phyloP scores from a whole-genome alignment of 1,284 basidiomycete species.

The Puccinia novopanici region DNA sequence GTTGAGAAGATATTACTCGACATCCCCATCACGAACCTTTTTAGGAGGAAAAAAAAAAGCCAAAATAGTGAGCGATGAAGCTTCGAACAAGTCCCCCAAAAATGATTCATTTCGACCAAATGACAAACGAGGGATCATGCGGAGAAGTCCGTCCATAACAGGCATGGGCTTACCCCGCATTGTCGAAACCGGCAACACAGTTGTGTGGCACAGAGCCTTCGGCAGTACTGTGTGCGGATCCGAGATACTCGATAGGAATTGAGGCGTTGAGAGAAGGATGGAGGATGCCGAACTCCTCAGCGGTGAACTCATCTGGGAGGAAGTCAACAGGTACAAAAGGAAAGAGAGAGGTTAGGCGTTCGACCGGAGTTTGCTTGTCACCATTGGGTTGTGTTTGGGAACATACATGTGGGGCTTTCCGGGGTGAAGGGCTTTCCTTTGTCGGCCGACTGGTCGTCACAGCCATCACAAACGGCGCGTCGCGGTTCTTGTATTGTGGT shows the following conservation, averaged over 20 bases:
- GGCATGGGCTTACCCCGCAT: constrained; percentile 41
- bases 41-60: not conserved
- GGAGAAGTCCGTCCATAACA: not conserved
- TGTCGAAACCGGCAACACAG: constrained; percentile 46
- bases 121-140: too few species aligned
- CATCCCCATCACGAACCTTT: constrained; percentile 47
- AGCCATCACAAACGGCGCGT: constrained; percentile 35
- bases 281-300: constrained; percentile 42
- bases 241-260: constrained; percentile 42
- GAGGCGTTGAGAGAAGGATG: constrained; percentile 45
- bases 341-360: not conserved
- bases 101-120: not conserved
- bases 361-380: not conserved
- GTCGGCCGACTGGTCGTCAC: constrained; percentile 28
- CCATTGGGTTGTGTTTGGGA: not conserved
- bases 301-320: constrained; percentile 41
- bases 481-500: constrained; percentile 4
- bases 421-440: constrained; percentile 8
- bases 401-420: constrained; percentile 42
- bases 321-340: not conserved
- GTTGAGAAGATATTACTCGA: constrained; percentile 41
- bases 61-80: not conserved
- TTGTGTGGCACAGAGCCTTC: not conserved
- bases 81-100: not conserved
- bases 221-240: constrained; percentile 17